Conservation (phyloP, 371 early-diverging fungal genomes). For the Mortierella sp. region DNA sequence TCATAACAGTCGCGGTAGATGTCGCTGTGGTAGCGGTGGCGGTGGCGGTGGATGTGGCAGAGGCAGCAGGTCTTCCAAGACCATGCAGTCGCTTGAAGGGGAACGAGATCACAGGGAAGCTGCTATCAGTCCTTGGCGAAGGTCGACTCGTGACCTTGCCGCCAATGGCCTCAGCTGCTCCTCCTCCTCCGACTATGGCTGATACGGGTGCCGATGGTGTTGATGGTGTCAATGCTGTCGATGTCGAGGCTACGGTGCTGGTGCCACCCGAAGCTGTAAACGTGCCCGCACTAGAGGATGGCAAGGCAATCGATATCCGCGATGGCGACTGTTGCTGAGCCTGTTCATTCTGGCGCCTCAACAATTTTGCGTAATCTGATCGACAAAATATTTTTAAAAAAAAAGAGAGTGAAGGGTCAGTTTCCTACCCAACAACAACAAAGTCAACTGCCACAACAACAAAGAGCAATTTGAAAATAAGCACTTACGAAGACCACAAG, state of each 20-base stretch:
- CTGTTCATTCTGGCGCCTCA: conserved; percentile 40
- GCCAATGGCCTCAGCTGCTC: background rate
- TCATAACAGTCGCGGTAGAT: background rate
- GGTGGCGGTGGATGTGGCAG: background rate
- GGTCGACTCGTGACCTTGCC: background rate
- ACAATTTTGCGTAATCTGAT: conserved; percentile 47
- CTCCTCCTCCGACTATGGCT: background rate
- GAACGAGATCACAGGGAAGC: background rate
- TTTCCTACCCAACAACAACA: background rate
- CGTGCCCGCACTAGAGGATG: background rate
- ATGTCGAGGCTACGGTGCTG: background rate
- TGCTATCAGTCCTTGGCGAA: background rate
- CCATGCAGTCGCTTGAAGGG: background rate
- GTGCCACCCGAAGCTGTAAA: background rate
- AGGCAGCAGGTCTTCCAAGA: background rate
- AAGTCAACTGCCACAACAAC: background rate
- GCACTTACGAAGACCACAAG: conserved; percentile 75
- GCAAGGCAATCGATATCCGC: background rate
- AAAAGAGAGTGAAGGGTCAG: background rate
- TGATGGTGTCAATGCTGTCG: background rate
- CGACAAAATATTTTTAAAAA: background rate
- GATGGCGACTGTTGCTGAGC: background rate
- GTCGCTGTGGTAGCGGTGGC: background rate
- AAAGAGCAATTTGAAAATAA: background rate
- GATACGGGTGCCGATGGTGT: background rate